These are phyloP conservation scores for Diaporthe capsici DNA, from an alignment of 2,329 filamentous ascomycete species.

Conservation along the genomic window DNA sequence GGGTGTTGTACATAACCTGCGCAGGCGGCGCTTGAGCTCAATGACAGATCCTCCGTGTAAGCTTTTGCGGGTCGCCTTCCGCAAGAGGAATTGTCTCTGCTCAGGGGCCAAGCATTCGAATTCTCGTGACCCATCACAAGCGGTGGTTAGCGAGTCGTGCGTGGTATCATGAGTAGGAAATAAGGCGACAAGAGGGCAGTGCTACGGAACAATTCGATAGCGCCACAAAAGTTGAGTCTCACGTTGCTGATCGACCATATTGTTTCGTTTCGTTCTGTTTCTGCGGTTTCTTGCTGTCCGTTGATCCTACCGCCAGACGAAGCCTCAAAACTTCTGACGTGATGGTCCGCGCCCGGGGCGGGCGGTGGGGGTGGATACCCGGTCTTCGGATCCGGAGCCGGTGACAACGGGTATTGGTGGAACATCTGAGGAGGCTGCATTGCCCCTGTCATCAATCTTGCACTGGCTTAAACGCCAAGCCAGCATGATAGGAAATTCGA, in stretches of 20 bases:
- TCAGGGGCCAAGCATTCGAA: conserved; percentile 6
- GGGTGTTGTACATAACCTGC: conserved; percentile 11
- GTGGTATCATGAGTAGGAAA: neutral
- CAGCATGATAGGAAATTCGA: conserved; percentile 19
- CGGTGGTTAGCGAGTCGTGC: conserved; percentile 19
- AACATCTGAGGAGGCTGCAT: conserved; percentile 28
- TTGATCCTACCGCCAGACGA: conserved; percentile 19
- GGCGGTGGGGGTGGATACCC: neutral
- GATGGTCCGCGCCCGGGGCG: conserved; percentile 10
- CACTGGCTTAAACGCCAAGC: conserved; percentile 25
- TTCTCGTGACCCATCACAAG: conserved; percentile 1
- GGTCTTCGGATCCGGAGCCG: conserved; percentile 16
- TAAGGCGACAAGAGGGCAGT: neutral
- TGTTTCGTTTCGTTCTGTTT: conserved; percentile 31
- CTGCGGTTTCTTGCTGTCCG: neutral
- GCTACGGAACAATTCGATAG: neutral
- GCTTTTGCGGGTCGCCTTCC: conserved; percentile 26
- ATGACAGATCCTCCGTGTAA: conserved; percentile 19
- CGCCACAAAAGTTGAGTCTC: neutral
- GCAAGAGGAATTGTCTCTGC: neutral
- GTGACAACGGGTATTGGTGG: conserved; percentile 15
- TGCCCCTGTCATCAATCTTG: conserved; percentile 28
- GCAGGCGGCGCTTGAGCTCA: conserved; percentile 14
- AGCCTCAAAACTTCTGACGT: conserved; percentile 8
- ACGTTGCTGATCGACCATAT: neutral